Base-by-base conservation (phyloP, 2,329 filamentous ascomycete genomes). In the Colletotrichum orchidophilum region DNA sequence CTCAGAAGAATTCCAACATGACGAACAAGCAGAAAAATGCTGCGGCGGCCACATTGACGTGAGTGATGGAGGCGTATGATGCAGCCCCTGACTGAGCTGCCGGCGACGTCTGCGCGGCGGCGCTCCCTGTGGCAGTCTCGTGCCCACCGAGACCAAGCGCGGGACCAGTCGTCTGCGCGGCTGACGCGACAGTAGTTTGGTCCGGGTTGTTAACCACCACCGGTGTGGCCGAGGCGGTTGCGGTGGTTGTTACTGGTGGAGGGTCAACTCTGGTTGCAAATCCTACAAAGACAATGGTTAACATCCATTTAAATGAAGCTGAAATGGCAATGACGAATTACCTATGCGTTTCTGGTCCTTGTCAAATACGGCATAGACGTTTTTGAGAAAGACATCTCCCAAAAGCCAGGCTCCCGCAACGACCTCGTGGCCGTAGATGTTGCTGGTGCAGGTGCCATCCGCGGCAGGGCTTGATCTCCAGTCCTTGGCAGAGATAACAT, bases 291-390 rank as follows among this genome's bases (percentile, higher is more conserved):
- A 24, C 49, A 60, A 75, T 57, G 74, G 70, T 74, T 15, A 63
- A 54, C 31, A 49, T 12, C 35, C 13, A 62, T n/a, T 15, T 7
- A 15, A 2, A 31, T n/a, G 1, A 24, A 3, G 18, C 11, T 11
- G 8, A 6, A 15, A 6, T 15, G 12, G 13, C 21, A 6, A 13
- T 26, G 5, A 21, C 15, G 58, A 79, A 85, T 78, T 79, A 88
- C 92, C 93, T 74, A 95, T 89, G 62, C 87, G 87, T 53, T 80
- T 81, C 74, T 90, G 78, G 73, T 96, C 94, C 63, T 89, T 89
- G 79, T 97, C 95, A 78, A 97, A 97, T 27, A 96, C 91, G 1
- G 90, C 86, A 78, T 97, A 97, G 18, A 97, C 94, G 75, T 97
- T 97, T 83, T 97, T 97, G 72, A 97, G 82, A 76, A 97, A 97